phyloP scores from a whole-genome alignment of 192 early-diverging fungal genomes.

The Geranomyces michiganensis region DNA sequence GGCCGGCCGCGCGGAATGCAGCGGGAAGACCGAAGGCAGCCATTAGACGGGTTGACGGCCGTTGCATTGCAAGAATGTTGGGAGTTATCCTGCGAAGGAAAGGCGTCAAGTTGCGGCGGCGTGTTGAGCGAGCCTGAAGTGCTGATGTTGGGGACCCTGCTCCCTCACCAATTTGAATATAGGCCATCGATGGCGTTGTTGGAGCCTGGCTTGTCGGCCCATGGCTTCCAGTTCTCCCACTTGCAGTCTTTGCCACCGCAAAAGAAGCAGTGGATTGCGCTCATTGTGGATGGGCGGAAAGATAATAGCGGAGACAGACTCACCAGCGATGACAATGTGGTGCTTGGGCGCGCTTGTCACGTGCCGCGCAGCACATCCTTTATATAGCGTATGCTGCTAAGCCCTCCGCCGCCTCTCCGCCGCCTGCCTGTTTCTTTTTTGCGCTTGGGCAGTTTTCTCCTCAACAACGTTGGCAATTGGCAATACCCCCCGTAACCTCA shows the following conservation, averaged over 20 bases:
- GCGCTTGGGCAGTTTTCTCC: too few species aligned
- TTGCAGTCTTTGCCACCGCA: constrained; percentile 54
- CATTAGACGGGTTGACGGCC: constrained; percentile 50
- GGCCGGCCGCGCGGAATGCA: constrained; percentile 28
- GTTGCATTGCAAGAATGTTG: constrained; percentile 51
- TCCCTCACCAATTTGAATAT: constrained; percentile 45
- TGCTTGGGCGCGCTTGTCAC: too few species aligned
- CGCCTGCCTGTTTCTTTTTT: too few species aligned
- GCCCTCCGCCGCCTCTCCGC: too few species aligned
- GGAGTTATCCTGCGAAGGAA: constrained; percentile 42
- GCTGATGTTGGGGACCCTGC: background rate
- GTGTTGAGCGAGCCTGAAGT: background rate
- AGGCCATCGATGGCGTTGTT: constrained; percentile 52
- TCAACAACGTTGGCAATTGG: too few species aligned
- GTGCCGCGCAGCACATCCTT: too few species aligned
- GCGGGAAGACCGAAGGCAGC: constrained; percentile 30
- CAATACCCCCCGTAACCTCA: too few species aligned
- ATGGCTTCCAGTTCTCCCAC: constrained; percentile 49
- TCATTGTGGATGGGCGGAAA: constrained; percentile 26
- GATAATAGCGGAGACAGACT: too few species aligned
- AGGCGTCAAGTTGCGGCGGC: background rate
- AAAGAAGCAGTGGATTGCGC: constrained; percentile 48
- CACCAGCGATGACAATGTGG: too few species aligned
- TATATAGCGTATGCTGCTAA: too few species aligned
- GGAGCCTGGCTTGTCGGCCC: constrained; percentile 30